These are phyloP conservation scores for Leishmania tarentolae DNA, from an alignment of 208 protist species.

Conservation along the genomic window DNA sequence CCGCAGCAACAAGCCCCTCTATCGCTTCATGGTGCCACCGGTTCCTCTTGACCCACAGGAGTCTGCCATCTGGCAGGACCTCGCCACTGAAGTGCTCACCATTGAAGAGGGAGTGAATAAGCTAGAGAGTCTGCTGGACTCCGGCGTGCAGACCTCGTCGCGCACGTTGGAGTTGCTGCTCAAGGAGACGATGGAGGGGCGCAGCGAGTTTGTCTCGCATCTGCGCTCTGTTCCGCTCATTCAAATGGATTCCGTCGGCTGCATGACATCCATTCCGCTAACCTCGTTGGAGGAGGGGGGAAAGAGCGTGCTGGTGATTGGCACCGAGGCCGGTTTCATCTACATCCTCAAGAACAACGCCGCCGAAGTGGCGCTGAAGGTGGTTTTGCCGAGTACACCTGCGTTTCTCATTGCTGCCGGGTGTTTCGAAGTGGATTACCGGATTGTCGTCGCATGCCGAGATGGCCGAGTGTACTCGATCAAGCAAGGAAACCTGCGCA, in stretches of 20 bases:
- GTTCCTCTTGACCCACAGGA: conserved; percentile 68
- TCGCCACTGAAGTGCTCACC: conserved; percentile 32
- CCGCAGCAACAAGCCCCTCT: conserved; percentile 88
- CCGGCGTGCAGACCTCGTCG: conserved; percentile 61
- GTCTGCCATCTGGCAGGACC: conserved; percentile 58
- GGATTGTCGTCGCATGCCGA: conserved; percentile 92
- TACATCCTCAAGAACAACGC: conserved; percentile 79
- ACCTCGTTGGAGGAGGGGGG: conserved; percentile 59
- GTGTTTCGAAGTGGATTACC: conserved; percentile 85
- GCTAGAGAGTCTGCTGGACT: conserved; percentile 52
- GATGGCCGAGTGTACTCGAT: conserved; percentile 93
- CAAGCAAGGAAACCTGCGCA: conserved; percentile 86
- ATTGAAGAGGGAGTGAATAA: conserved; percentile 39
- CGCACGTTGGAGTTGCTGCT: conserved; percentile 83
- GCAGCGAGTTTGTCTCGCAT: conserved; percentile 45
- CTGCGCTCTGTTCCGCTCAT: conserved; percentile 49
- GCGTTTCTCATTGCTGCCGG: conserved; percentile 78
- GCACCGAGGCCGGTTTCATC: conserved; percentile 86
- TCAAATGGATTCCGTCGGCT: conserved; percentile 83
- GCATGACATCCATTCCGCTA: conserved; percentile 81
- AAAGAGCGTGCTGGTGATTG: conserved; percentile 84
- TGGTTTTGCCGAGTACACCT: conserved; percentile 75
- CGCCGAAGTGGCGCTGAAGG: conserved; percentile 47
- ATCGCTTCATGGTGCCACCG: conserved; percentile 87
- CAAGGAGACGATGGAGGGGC: conserved; percentile 52